Percentiles rank a stretch among this genome's conserved stretches.
Evolutionary conservation across 164 flowering plant species (phyloP).

Genomic region (Warburgia ugandensis): DNA sequence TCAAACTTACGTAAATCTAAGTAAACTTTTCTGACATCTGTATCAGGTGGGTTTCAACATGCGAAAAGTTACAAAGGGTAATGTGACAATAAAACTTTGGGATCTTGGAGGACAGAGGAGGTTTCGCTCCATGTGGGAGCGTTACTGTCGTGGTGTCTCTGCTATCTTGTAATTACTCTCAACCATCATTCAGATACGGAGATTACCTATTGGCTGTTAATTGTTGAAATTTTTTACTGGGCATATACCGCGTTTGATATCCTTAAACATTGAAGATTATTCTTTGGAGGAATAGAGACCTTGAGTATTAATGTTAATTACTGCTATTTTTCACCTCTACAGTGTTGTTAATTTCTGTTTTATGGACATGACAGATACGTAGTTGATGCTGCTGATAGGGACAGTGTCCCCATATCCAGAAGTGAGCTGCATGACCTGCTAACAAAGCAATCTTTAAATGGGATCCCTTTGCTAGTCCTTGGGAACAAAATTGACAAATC

Average conservation of each 20-base stretch:
- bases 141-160: conserved; percentile 92
- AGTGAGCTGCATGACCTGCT: conserved; percentile 73
- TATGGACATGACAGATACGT: no score
- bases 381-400: conserved; percentile 78
- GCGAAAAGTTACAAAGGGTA: conserved; percentile 91
- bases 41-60: conserved; percentile 96
- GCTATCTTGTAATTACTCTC: conserved; percentile 95
- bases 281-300: no score
- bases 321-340: no score
- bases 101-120: conserved; percentile 98
- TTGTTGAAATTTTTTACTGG: no score
- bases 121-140: conserved; percentile 97
- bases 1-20: no score
- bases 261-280: no score
- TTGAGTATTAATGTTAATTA: no score
- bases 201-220: no score
- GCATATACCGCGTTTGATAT: no score
- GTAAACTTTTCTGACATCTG: no score
- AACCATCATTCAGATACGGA: no score
- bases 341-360: no score
- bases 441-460: conserved; percentile 56
- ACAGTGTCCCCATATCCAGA: conserved; percentile 50
- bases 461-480: conserved; percentile 71
- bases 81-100: conserved; percentile 90
- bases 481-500: conserved; percentile 79